These are phyloP conservation scores for Choiromyces venosus DNA, from an alignment of 495 filamentous ascomycete genomes.

Conservation along the genomic window DNA sequence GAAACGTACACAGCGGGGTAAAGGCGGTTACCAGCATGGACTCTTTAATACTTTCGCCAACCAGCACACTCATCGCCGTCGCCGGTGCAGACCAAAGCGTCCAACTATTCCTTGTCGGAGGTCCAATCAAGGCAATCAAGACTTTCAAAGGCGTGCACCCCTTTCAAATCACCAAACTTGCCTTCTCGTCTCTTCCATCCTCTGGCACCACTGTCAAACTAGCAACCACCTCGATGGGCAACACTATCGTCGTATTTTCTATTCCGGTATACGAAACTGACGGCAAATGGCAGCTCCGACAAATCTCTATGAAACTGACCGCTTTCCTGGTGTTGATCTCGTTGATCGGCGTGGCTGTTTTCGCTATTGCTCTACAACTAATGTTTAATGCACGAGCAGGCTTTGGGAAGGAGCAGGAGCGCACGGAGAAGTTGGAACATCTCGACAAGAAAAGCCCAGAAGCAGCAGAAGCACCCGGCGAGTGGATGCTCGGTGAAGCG, in stretches of 20 bases:
- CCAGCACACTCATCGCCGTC: conserved; percentile 62
- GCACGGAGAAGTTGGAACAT: not conserved
- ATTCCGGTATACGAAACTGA: conserved; percentile 49
- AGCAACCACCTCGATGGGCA: conserved; percentile 77
- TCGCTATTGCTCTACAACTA: conserved; percentile 34
- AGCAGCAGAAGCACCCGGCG: not conserved
- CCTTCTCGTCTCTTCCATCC: conserved; percentile 63
- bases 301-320: conserved; percentile 28
- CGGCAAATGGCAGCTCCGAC: conserved; percentile 23
- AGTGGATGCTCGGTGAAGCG: not conserved
- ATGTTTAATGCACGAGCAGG: conserved; percentile 40
- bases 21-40: conserved; percentile 47
- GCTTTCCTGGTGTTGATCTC: conserved; percentile 31
- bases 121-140: conserved; percentile 54
- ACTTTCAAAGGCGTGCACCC: conserved; percentile 69
- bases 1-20: conserved; percentile 53
- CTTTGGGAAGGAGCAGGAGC: conserved; percentile 1
- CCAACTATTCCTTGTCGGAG: conserved; percentile 66
- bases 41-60: conserved; percentile 48
- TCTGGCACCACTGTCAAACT: conserved; percentile 58
- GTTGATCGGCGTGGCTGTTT: conserved; percentile 31
- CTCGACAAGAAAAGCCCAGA: not conserved
- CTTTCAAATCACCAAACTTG: conserved; percentile 75
- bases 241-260: conserved; percentile 78
- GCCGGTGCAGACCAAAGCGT: conserved; percentile 79